Base-by-base conservation (phyloP, 2,329 filamentous ascomycete species). In the Magnaporthiopsis poae region DNA sequence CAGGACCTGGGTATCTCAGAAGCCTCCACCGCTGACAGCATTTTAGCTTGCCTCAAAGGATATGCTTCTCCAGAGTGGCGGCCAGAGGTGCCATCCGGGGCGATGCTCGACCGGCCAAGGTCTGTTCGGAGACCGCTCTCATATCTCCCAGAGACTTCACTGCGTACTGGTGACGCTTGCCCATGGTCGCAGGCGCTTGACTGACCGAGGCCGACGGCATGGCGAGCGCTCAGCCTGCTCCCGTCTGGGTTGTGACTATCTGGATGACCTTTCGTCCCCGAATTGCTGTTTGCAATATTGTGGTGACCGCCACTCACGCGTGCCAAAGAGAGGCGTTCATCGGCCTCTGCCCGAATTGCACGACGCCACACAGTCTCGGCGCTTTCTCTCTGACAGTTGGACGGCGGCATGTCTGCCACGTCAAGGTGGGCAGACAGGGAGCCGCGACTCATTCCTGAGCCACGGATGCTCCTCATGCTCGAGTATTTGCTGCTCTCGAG, bases 1-100 rank as follows among this genome's bases (percentile, higher is more conserved):
- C 77, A 79, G 9, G 76, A 73, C 18, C 68, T 69, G 5, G 75
- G 74, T 8, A 67, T 46, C 46, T 67, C 68, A 29, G 65, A 66
- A 35, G n/a, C 25, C 39, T 63, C 1, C 61, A 18, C 25, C 21
- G 63, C 27, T n/a, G 63, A 27, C 21, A 46, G 12, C 27, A 25
- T 39, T 13, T 27, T 62, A 13, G 27, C 52, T 13, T 60, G 7
- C 15, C 71, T 56, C 52, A 60, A 39, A 66, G 46, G 33, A 64
- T 31, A 21, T 52, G 46, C 46, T 25, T 21, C 18, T 21, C 46
- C 9, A 11, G 46, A 56, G 21, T 56, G 21, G 8, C 25, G 18
- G 18, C n/a, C 21, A 13, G 46, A 8, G 18, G 1, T 25, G 18
- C n/a, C 21, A n/a, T 11, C 5, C 46, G 46, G 46, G 46, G 25